Evolutionary conservation across 345 rosid species (phyloP), one percentile per base, ranked within the genome.

Genomic region (Gossypium stocksii): DNA sequence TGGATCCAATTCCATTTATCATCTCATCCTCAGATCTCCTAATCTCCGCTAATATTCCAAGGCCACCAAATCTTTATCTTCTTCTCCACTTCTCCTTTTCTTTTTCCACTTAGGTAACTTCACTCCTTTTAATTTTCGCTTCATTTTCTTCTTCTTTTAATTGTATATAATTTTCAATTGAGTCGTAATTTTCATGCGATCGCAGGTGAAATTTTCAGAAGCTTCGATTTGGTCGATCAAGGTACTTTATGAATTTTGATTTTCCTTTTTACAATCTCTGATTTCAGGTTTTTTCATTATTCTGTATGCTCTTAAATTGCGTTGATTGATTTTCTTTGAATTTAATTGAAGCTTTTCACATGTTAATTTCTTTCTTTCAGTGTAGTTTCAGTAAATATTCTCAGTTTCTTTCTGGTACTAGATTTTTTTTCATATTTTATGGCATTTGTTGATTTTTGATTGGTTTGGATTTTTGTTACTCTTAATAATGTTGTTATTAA

Each of bases 1-100:
- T 11, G 29, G 61, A 56, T 56, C 90, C 81, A 61, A 64, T 80
- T 78, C 58, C 60, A 51, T 14, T 57, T 22, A 9, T 57, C 25
- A 54, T 54, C 59, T 19, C 59, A 54, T n/a, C 22, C 7, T 54
- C 59, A 9, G 25, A 51, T 38, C 66, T 59, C 38, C 34, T 16
- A 11, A 23, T 45, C 29, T 7, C 6, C 13, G 9, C 68, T 7
- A 1, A 54, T 14, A 59, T 49, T 70, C 43, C 20, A 61, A 60
- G 75, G 76, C 23, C 76, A 53, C 72, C n/a, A 53, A 17, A 6
- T 23, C 60, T 29, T 25, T 5, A 51, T 69, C n/a, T 29, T 3
- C 23, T 14, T 16, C 44, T 41, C 66, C 23, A 17, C 20, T 54
- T 10, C 44, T 10, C 44, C 4, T 44, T 29, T 58, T 27, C 29